A percentile compares a stretch with the other conserved stretches of the same genome.
Conservation (phyloP, 2,329 filamentous ascomycete species). For the Pleomassaria siparia region DNA sequence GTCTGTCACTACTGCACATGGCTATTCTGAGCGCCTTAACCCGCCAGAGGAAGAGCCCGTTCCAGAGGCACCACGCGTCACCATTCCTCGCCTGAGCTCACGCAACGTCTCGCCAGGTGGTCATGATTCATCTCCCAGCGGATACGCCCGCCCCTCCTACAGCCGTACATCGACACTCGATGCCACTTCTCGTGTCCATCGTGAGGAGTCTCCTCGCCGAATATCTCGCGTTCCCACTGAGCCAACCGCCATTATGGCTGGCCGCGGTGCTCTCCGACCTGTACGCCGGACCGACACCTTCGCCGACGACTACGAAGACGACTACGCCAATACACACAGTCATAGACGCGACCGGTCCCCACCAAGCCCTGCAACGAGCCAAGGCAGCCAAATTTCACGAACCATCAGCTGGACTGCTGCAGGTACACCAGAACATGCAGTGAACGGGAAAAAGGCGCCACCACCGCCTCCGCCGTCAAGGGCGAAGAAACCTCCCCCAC, state of each 20-base stretch:
- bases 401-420: slow-evolving; percentile 54
- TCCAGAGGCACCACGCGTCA: slow-evolving; percentile 52
- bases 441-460: slow-evolving; percentile 51
- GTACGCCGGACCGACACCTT: slow-evolving; percentile 39
- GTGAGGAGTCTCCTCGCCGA: slow-evolving; percentile 56
- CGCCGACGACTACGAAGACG: slow-evolving; percentile 41
- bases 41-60: slow-evolving; percentile 59
- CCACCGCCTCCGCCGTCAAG: slow-evolving; percentile 63
- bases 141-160: slow-evolving; percentile 49
- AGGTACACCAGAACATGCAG: slow-evolving; percentile 30
- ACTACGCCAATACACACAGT: slow-evolving; percentile 30
- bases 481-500: slow-evolving; percentile 66
- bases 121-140: slow-evolving; percentile 29
- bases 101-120: slow-evolving; percentile 46
- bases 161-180: slow-evolving; percentile 62
- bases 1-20: slow-evolving; percentile 66
- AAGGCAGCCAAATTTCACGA: slow-evolving; percentile 54
- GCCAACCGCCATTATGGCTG: slow-evolving; percentile 51
- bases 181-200: slow-evolving; percentile 54
- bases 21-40: slow-evolving; percentile 62
- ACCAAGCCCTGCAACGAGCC: slow-evolving; percentile 54
- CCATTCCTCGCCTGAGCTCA: slow-evolving; percentile 44
- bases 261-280: slow-evolving; percentile 51
- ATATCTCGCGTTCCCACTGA: slow-evolving; percentile 59
- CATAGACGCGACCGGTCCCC: slow-evolving; percentile 50